Conservation (phyloP, 2,329 filamentous ascomycete species). For the Trichoderma afroharzianum region DNA sequence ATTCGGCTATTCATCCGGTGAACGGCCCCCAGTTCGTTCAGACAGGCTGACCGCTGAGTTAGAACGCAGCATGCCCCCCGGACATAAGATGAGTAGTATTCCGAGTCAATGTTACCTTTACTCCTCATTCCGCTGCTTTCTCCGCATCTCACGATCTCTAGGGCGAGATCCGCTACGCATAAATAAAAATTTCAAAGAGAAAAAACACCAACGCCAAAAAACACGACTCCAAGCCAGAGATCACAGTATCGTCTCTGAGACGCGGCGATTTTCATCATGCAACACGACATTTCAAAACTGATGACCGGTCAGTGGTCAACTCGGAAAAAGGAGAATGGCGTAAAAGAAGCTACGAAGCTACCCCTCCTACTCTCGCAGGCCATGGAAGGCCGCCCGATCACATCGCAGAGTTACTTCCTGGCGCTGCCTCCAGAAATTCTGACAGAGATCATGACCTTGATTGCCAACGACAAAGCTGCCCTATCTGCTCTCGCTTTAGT, state of each 20-base stretch:
- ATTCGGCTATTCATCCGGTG: neutral
- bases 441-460: constrained; percentile 4
- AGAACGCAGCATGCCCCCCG: neutral
- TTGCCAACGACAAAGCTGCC: constrained; percentile 17
- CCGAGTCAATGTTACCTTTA: neutral
- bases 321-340: neutral
- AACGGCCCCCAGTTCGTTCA: neutral
- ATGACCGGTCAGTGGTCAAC: neutral
- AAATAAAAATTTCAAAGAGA: neutral
- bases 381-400: neutral
- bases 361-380: constrained; percentile 16
- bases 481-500: constrained; percentile 20
- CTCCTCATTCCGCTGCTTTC: neutral
- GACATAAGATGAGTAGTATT: neutral
- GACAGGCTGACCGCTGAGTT: neutral
- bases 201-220: neutral
- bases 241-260: neutral
- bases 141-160: neutral
- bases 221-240: neutral
- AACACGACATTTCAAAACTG: neutral
- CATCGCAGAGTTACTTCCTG: constrained; percentile 10
- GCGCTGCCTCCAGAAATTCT: constrained; percentile 18
- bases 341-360: neutral
- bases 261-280: neutral
- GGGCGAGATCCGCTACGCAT: neutral